Percentiles rank a stretch among this genome's conserved stretches.
These are phyloP conservation scores for Silene noctiflora DNA, from an alignment of 179 eudicot species.

Conservation along the genomic window DNA sequence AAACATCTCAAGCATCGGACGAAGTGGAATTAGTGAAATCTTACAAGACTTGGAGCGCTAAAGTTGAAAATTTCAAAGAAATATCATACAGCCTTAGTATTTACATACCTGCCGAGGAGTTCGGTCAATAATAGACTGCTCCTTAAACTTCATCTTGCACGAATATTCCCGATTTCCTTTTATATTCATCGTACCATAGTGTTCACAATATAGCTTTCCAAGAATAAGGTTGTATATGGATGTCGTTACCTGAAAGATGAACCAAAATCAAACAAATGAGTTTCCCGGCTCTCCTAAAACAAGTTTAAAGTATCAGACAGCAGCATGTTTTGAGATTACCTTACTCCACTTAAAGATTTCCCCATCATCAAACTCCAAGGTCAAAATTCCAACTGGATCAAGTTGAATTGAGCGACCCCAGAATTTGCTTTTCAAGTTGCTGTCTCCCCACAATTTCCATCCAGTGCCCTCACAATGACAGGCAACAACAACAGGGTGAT, in stretches of 20 bases:
- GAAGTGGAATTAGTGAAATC: background rate
- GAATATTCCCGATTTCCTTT: constrained; percentile 68
- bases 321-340: constrained; percentile 39
- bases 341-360: constrained; percentile 95
- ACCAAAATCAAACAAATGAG: background rate
- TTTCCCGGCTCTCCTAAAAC: background rate
- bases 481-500: constrained; percentile 92
- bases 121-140: constrained; percentile 91
- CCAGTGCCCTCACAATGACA: constrained; percentile 98
- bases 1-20: background rate
- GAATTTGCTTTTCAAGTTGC: constrained; percentile 94
- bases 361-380: constrained; percentile 92
- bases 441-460: constrained; percentile 95
- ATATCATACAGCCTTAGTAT: background rate
- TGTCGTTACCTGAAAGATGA: constrained; percentile 73
- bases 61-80: background rate
- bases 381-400: constrained; percentile 83
- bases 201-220: constrained; percentile 91
- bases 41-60: background rate
- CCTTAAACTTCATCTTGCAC: constrained; percentile 89
- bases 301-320: background rate
- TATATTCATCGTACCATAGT: constrained; percentile 92
- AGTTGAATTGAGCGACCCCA: constrained; percentile 99
- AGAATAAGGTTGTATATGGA: constrained; percentile 93
- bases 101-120: constrained; percentile 89